These are phyloP conservation scores for Gonapodya prolifera DNA, from an alignment of 192 early-diverging fungal genomes.

Conservation along the genomic window DNA sequence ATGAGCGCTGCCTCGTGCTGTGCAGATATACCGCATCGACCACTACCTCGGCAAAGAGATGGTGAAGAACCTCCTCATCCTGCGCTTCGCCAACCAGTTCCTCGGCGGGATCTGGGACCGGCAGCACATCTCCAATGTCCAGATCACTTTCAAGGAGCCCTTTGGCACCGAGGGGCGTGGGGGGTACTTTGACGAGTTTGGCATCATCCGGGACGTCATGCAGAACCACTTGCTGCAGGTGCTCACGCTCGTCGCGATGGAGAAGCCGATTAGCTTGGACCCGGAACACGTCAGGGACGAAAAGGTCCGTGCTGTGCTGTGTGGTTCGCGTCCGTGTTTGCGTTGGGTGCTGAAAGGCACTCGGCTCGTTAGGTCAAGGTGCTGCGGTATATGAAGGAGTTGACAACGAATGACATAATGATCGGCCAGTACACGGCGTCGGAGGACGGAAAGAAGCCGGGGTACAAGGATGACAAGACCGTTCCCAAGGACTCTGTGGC, in stretches of 20 bases:
- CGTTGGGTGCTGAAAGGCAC: background rate
- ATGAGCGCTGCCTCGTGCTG: background rate
- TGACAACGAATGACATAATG: slow-evolving; percentile 12
- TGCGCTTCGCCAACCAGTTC: slow-evolving; percentile 90
- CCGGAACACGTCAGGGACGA: slow-evolving; percentile 91
- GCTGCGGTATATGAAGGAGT: background rate
- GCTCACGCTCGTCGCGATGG: slow-evolving; percentile 88
- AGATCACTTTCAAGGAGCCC: slow-evolving; percentile 97
- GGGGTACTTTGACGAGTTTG: slow-evolving; percentile 94
- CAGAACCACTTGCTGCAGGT: slow-evolving; percentile 82
- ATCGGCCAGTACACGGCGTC: slow-evolving; percentile 17
- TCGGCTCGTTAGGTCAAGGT: background rate
- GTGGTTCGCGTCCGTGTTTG: background rate
- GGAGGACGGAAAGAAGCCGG: slow-evolving; percentile 11
- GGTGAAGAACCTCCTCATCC: slow-evolving; percentile 92
- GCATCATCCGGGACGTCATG: slow-evolving; percentile 91
- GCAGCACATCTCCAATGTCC: slow-evolving; percentile 75
- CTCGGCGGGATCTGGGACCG: slow-evolving; percentile 89
- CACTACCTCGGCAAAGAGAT: slow-evolving; percentile 99
- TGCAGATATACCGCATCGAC: slow-evolving; percentile 89
- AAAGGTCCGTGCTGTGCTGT: slow-evolving; percentile 34
- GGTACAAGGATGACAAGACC: slow-evolving; percentile 20
- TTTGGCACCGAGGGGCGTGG: slow-evolving; percentile 79
- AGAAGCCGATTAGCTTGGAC: slow-evolving; percentile 70
- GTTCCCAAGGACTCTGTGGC: slow-evolving; percentile 20